Conservation (phyloP, 305 asterid genomes). For the Solanum chacoense region DNA sequence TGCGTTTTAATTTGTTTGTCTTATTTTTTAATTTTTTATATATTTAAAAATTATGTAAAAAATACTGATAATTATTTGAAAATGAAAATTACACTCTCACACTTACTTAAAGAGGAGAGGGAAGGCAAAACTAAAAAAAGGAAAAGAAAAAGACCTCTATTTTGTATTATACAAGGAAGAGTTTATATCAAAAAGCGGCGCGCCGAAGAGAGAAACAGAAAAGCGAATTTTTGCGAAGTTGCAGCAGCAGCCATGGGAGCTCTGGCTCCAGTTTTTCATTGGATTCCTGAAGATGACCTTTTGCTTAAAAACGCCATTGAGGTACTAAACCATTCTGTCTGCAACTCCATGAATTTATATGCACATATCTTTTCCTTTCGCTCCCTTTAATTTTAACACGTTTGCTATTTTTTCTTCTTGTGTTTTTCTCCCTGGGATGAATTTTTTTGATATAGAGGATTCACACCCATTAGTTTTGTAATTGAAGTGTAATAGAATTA, state of each 20-base stretch:
- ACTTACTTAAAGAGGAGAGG: neutral
- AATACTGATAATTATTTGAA: neutral
- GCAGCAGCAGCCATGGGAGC: constrained; percentile 43
- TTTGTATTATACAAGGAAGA: neutral
- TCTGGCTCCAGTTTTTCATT: constrained; percentile 35
- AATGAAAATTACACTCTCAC: neutral
- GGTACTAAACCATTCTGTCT: constrained; percentile 25
- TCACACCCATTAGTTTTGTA: neutral
- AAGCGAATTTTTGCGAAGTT: constrained; percentile 1
- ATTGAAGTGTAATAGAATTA: neutral
- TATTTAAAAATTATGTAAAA: neutral
- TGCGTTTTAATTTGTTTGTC: too few relatives aligned
- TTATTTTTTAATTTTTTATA: too few relatives aligned
- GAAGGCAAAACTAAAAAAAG: neutral
- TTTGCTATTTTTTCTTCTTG: neutral
- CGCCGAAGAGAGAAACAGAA: constrained; percentile 5
- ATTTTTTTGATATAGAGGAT: neutral
- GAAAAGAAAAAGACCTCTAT: neutral
- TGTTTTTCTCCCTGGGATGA: neutral
- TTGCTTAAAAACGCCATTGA: constrained; percentile 58
- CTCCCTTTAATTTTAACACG: neutral
- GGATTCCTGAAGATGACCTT: constrained; percentile 68
- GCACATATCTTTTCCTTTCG: neutral
- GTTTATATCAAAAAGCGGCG: constrained; percentile 31
- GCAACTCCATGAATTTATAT: neutral